A percentile compares a stretch with the other conserved stretches of the same genome.
Evolutionary conservation across 2,329 filamentous ascomycete genomes (phyloP).

Genomic region (Stagonosporopsis vannaccii): DNA sequence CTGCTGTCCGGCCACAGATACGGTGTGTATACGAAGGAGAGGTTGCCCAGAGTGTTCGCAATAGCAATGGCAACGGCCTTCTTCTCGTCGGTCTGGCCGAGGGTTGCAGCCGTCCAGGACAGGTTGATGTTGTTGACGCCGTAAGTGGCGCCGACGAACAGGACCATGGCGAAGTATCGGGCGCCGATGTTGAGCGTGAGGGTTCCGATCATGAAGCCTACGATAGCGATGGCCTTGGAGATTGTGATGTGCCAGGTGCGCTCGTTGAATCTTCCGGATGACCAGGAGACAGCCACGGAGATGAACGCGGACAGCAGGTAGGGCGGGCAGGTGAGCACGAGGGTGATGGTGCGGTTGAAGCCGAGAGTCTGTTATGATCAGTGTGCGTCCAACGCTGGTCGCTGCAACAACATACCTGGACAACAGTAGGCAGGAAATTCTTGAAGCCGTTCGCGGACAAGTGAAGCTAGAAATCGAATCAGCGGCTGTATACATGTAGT

Average conservation of each 20-base stretch:
- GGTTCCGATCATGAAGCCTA: constrained; percentile 41
- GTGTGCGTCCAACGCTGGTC: neutral
- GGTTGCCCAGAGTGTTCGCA: constrained; percentile 51
- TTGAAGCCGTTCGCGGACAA: constrained; percentile 15
- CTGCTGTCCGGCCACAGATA: constrained; percentile 24
- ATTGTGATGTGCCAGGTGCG: constrained; percentile 43
- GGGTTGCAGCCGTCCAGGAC: constrained; percentile 49
- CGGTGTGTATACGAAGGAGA: constrained; percentile 43
- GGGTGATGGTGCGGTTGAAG: constrained; percentile 41
- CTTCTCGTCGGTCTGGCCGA: constrained; percentile 52
- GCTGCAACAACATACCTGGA: neutral
- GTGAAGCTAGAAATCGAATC: neutral
- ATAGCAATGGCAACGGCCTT: constrained; percentile 51
- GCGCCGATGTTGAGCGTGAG: constrained; percentile 37
- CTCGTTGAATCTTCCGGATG: constrained; percentile 37
- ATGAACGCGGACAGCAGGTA: constrained; percentile 42
- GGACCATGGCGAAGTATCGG: constrained; percentile 42
- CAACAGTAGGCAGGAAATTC: constrained; percentile 17
- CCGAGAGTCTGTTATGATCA: constrained; percentile 26
- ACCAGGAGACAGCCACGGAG: constrained; percentile 34
- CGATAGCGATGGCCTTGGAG: constrained; percentile 34
- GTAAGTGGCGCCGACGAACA: constrained; percentile 43
- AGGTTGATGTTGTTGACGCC: constrained; percentile 46
- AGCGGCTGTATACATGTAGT: neutral
- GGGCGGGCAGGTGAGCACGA: constrained; percentile 36